Conservation (phyloP, 345 rosid genomes). For the Brassica carinata region DNA sequence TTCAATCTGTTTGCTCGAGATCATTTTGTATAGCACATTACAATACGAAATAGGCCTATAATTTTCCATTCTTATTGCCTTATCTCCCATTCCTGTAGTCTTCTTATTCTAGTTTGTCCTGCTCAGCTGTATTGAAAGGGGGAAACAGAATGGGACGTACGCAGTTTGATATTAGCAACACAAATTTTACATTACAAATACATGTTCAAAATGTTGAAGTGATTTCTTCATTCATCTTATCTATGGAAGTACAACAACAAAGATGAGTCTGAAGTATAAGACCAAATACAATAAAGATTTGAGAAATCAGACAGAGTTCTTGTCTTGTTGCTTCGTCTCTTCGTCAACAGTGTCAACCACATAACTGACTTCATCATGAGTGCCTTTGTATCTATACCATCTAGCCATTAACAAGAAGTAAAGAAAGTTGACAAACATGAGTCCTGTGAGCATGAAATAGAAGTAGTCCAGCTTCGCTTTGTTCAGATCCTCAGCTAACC, state of each 20-base stretch:
- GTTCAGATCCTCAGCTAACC: constrained; percentile 49
- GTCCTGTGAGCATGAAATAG: constrained; percentile 46
- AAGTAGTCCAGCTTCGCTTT: constrained; percentile 49
- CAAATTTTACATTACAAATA: background rate
- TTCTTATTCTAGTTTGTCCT: constrained; percentile 2
- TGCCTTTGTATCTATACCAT: constrained; percentile 44
- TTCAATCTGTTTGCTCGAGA: background rate
- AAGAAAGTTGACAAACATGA: constrained; percentile 36
- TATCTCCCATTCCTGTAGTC: background rate
- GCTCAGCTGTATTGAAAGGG: constrained; percentile 1
- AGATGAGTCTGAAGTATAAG: background rate
- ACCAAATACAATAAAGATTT: background rate
- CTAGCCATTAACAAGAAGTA: constrained; percentile 43
- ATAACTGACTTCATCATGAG: background rate
- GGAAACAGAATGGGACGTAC: background rate
- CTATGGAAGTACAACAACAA: constrained; percentile 1
- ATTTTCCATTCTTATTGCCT: background rate
- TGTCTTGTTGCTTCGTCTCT: constrained; percentile 34
- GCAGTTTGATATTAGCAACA: constrained; percentile 3
- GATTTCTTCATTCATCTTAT: constrained; percentile 18
- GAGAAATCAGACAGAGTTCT: constrained; percentile 32
- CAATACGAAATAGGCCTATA: background rate
- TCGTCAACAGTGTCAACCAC: constrained; percentile 23
- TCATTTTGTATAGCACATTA: background rate
- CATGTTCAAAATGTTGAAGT: background rate